Percentiles rank a stretch among this genome's conserved stretches.
Conservation (phyloP, 2,329 filamentous ascomycete species). For the Graphilbum sp. region DNA sequence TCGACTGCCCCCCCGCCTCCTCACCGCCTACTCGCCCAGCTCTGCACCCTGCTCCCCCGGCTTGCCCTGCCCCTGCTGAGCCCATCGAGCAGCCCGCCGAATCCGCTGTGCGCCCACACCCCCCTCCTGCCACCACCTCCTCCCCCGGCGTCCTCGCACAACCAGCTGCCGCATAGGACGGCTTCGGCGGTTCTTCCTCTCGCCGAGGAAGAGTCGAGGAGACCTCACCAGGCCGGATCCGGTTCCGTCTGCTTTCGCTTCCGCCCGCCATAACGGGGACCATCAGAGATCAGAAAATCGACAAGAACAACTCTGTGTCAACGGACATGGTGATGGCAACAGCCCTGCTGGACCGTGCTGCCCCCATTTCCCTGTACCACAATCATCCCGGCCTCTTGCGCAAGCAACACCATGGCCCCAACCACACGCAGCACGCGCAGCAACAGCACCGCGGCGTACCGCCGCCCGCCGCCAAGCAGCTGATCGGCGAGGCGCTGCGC, state of each 20-base stretch:
- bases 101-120: not conserved
- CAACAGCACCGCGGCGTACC: conserved; percentile 31
- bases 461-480: no score
- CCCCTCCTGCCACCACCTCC: conserved; percentile 23
- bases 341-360: conserved; percentile 34
- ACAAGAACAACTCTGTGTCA: conserved; percentile 5
- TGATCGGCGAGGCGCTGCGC: conserved; percentile 79
- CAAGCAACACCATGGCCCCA: conserved; percentile 23
- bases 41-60: conserved; percentile 29
- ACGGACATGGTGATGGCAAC: conserved; percentile 51
- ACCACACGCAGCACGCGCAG: conserved; percentile 1
- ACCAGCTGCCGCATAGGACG: conserved; percentile 99
- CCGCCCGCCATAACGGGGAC: conserved; percentile 76
- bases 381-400: conserved; percentile 30
- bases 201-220: conserved; percentile 97
- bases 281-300: no score
- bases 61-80: no score
- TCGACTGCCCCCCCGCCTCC: conserved; percentile 51
- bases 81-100: no score
- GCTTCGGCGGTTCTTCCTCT: conserved; percentile 98
- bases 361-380: conserved; percentile 29
- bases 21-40: conserved; percentile 40
- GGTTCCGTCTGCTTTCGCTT: conserved; percentile 88
- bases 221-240: conserved; percentile 83
- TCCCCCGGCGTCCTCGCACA: conserved; percentile 41